A percentile compares a stretch with the other conserved stretches of the same genome.
These are phyloP conservation scores for Pistacia integerrima DNA, from an alignment of 345 rosid species.

Conservation along the genomic window DNA sequence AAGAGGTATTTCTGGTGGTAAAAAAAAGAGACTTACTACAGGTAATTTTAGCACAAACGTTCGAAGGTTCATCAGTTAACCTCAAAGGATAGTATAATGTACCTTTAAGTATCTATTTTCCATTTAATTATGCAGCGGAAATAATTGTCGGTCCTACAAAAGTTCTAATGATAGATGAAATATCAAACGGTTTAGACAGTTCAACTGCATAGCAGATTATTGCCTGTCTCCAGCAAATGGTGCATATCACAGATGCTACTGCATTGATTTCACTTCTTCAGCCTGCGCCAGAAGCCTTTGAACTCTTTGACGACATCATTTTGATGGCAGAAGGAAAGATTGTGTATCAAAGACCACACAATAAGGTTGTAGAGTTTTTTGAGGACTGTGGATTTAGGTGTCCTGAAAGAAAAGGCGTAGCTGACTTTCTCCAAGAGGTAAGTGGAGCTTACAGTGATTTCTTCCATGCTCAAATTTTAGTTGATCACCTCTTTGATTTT, in stretches of 20 bases:
- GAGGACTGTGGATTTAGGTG: conserved; percentile 63
- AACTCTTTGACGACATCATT: conserved; percentile 65
- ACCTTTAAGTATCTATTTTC: background rate
- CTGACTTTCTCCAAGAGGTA: conserved; percentile 72
- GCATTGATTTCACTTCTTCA: conserved; percentile 64
- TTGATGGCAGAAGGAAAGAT: conserved; percentile 64
- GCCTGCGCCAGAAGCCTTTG: conserved; percentile 65
- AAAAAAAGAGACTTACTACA: conserved; percentile 51
- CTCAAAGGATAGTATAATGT: background rate
- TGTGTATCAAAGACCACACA: conserved; percentile 59
- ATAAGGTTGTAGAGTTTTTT: conserved; percentile 38
- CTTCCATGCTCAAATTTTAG: background rate
- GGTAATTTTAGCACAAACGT: conserved; percentile 23
- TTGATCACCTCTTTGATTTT: background rate
- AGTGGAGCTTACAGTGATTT: background rate
- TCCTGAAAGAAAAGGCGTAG: conserved; percentile 63
- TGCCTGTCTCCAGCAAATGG: conserved; percentile 57
- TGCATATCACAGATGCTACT: conserved; percentile 58
- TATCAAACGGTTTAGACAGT: conserved; percentile 72
- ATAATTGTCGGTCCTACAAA: conserved; percentile 71
- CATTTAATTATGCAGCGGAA: conserved; percentile 46
- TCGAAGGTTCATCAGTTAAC: background rate
- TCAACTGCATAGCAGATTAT: conserved; percentile 65
- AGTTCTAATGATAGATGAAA: conserved; percentile 73
- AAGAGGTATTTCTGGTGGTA: conserved; percentile 58